A percentile compares a stretch with the other conserved stretches of the same genome.
These are phyloP conservation scores for Holtermanniella nyarrowii DNA, from an alignment of 768 basidiomycete genomes.

Conservation along the genomic window DNA sequence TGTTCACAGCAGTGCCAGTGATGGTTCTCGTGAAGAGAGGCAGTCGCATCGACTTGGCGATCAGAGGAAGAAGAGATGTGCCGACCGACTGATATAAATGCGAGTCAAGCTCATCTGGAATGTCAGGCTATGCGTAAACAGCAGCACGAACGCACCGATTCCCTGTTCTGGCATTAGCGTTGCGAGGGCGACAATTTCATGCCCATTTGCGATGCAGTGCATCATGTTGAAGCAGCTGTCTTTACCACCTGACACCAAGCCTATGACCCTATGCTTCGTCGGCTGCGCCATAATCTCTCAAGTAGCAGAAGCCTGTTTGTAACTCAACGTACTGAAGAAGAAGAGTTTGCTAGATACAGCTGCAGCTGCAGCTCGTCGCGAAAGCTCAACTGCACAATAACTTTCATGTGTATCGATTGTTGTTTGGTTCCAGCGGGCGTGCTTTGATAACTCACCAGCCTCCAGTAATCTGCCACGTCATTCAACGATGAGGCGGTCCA, in stretches of 20 bases:
- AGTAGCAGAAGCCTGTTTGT: too few species aligned
- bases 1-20: constrained; percentile 65
- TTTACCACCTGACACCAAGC: constrained; percentile 91
- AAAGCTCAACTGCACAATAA: too few species aligned
- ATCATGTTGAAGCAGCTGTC: constrained; percentile 93
- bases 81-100: constrained; percentile 99
- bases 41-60: constrained; percentile 72
- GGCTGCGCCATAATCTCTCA: too few species aligned
- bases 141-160: constrained; percentile 52
- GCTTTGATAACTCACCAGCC: too few species aligned
- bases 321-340: too few species aligned
- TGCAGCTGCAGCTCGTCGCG: too few species aligned
- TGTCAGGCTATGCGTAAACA: background rate
- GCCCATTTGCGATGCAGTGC: constrained; percentile 76
- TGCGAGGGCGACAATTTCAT: constrained; percentile 77
- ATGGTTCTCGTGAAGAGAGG: constrained; percentile 79
- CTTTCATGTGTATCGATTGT: too few species aligned
- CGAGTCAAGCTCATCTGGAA: constrained; percentile 91
- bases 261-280: constrained; percentile 71
- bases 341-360: too few species aligned
- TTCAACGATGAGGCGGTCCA: too few species aligned
- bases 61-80: constrained; percentile 77
- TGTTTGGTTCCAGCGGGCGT: too few species aligned
- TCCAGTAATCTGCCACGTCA: too few species aligned
- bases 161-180: constrained; percentile 73